Base-by-base conservation (phyloP, 306 rosid genomes). In the Alnus rubra region DNA sequence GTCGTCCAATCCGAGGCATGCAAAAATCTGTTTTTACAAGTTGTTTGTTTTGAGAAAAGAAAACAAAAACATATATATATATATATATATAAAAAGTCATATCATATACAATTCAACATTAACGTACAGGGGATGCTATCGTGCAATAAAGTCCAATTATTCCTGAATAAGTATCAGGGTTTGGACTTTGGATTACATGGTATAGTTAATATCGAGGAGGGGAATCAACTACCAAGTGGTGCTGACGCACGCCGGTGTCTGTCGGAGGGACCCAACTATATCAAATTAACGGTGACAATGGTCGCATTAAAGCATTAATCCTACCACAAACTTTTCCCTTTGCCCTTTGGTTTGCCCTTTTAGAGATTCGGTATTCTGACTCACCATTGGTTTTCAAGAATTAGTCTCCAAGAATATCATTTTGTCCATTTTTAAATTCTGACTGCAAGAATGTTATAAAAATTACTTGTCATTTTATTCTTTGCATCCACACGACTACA, bases 201-300 rank as follows among this genome's bases (percentile, higher is more conserved):
- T 13, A 13, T 62, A 62, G 44, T 62, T 62, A 62, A 31, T 31
- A 39, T 64, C 16, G 45, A 35, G 47, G 70, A 64, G 9, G 70
- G 47, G 48, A 19, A 64, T 64, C 70, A 35, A 64, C 42, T 35
- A 35, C n/a, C 44, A 8, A 16, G 45, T 35, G 70, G 13, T 15
- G 48, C 10, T 64, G 28, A 64, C 19, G n/a, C 48, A 64, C 23
- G 35, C 47, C 13, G n/a, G 47, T 35, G 19, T 64, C 70, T 33
- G 11, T 64, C 45, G 45, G 19, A 33, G 45, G 56, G 82, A 78
- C 76, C 82, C 76, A 52, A 78, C 33, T 60, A 48, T 37, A 31
- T 78, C 56, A 6, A 67, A 16, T 67, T 42, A 19, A 77, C 55
- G 68, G 67, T 69, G 49, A 78, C 13, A 4, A 15, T n/a, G 56